Evolutionary conservation across 2,329 filamentous ascomycete species (phyloP).

Genomic region (Xylariaceae sp.): DNA sequence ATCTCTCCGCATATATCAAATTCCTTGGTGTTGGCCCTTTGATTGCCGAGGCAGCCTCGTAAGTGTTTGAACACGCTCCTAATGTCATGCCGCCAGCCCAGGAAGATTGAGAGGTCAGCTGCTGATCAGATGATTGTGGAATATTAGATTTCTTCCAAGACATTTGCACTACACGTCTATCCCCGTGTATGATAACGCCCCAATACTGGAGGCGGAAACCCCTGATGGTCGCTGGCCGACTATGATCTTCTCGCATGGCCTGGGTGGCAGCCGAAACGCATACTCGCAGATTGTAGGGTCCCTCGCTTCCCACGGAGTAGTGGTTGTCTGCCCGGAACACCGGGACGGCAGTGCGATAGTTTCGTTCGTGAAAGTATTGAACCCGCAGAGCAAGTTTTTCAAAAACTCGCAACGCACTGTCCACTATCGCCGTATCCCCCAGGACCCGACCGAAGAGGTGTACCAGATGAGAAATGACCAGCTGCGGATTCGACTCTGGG

Average conservation of each 20-base stretch:
- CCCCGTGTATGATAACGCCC: constrained; percentile 66
- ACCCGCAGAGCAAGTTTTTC: constrained; percentile 38
- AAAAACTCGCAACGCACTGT: constrained; percentile 33
- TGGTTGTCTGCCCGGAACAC: constrained; percentile 78
- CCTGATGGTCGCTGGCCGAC: constrained; percentile 63
- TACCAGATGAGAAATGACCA: constrained; percentile 65
- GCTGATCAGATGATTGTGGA: constrained; percentile 6
- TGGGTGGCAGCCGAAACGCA: constrained; percentile 74
- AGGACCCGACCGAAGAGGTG: constrained; percentile 59
- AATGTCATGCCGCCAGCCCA: not conserved
- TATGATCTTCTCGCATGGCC: constrained; percentile 79
- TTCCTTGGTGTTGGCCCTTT: constrained; percentile 63
- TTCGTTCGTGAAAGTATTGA: constrained; percentile 62
- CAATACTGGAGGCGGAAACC: constrained; percentile 47
- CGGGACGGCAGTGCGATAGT: constrained; percentile 74
- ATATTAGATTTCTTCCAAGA: constrained; percentile 57
- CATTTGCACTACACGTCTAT: constrained; percentile 69
- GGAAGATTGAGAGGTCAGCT: not conserved
- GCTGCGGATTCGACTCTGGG: constrained; percentile 70
- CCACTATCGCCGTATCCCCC: constrained; percentile 51
- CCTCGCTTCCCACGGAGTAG: constrained; percentile 71
- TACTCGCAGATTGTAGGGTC: constrained; percentile 81
- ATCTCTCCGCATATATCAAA: constrained; percentile 67
- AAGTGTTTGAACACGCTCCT: constrained; percentile 34
- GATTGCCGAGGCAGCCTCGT: constrained; percentile 56